Percentiles rank a stretch among this genome's conserved stretches.
phyloP scores from a whole-genome alignment of 23 red algal genomes.

The Cyanidiococcus yangmingshanensis region DNA sequence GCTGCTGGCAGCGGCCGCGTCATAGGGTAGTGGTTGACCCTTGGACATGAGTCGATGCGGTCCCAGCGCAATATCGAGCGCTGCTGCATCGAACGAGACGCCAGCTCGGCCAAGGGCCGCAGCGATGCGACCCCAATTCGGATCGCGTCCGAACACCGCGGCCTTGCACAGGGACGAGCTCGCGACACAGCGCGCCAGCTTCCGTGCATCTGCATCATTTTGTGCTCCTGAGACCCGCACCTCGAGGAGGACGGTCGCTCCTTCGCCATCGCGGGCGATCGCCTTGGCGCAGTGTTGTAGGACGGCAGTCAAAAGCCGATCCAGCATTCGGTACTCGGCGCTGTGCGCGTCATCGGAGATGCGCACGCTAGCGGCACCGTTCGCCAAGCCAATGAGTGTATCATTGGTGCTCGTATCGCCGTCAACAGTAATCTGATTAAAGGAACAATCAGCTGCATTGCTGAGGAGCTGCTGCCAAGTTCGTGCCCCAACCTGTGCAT shows the following conservation, averaged over 20 bases:
- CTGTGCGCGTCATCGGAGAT: constrained; percentile 15
- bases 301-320: constrained; percentile 27
- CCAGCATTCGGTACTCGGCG: constrained; percentile 23
- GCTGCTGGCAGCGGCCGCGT: constrained; percentile 40
- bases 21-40: constrained; percentile 62
- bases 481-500: constrained; percentile 39
- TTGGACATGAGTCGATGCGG: constrained; percentile 47
- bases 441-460: constrained; percentile 51
- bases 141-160: constrained; percentile 87
- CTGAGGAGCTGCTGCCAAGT: constrained; percentile 41
- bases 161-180: constrained; percentile 65
- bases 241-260: constrained; percentile 82
- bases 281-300: constrained; percentile 59
- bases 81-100: constrained; percentile 36
- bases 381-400: constrained; percentile 58
- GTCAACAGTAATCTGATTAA: constrained; percentile 91
- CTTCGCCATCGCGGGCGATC: constrained; percentile 93
- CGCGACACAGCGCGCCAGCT: constrained; percentile 51
- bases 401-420: constrained; percentile 99
- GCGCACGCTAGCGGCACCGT: constrained; percentile 32
- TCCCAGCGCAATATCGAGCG: constrained; percentile 55
- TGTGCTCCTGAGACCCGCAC: constrained; percentile 53
- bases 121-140: constrained; percentile 92
- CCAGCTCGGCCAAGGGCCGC: constrained; percentile 67
- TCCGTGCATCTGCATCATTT: constrained; percentile 53